Evolutionary conservation across 768 basidiomycete genomes (phyloP), one percentile per base, ranked within the genome.

Genomic region (Galerina marginata): DNA sequence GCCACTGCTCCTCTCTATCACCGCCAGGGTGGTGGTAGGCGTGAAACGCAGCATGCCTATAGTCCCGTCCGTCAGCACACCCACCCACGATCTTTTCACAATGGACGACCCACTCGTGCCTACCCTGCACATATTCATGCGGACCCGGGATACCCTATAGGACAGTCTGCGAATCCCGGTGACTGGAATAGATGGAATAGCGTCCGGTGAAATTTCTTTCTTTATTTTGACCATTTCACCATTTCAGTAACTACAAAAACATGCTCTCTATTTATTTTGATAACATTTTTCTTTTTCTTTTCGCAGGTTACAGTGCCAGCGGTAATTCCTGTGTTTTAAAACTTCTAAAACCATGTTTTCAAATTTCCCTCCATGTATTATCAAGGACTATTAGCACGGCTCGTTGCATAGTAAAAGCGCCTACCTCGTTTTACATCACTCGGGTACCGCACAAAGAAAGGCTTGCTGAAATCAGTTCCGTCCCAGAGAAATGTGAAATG

Each of bases 111-210:
- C 40, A 55, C 50, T 39, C 69, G 66, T 44, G 61, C 58, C 33
- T 61, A 69, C 40, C 59, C 62, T 16, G 62, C 48, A 23, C 58
- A 61, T 33, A 50, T 46, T 20, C 49, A 60, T n/a, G 11, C 63
- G 42, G 58, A 62, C 55, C 62, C 57, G 55, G 55, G 61, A 62
- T 56, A 67, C 50, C 54, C 55, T 39, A 11, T 36, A 49, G 48
- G 39, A 33, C 64, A 55, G 67, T 64, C 54, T 59, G 63, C 47
- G 55, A 62, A 61, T 4, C 62, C 56, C 55, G 62, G 54, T 14
- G 74, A 77, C 39, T 77, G 76, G 77, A 72, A 63, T 61, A 74
- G 74, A 39, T 76, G 73, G 75, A 70, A 65, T 55, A 49, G 61
- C 55, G 60, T 60, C n/a, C 73, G 68, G 49, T 75, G 62, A 71